Conservation (phyloP, 306 rosid species). For the Medicago ruthenica region DNA sequence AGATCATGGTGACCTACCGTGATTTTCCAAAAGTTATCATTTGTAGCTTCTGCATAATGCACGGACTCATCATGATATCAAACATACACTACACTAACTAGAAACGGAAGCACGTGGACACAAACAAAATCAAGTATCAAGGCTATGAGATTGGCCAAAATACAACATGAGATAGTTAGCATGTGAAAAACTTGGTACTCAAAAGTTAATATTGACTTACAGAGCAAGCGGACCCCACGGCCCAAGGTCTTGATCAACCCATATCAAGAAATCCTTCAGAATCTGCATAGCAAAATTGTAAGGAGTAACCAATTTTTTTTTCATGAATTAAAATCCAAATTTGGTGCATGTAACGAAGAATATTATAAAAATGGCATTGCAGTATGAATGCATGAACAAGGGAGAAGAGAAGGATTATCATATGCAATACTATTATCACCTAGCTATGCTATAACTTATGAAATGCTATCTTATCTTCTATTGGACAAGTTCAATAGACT, state of each 20-base stretch:
- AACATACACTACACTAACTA: not conserved
- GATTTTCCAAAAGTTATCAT: too few relatives aligned
- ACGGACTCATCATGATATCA: too few relatives aligned
- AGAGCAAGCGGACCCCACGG: slow-evolving; percentile 85
- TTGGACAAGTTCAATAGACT: too few relatives aligned
- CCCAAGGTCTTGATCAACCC: slow-evolving; percentile 83
- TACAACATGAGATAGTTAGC: slow-evolving; percentile 3
- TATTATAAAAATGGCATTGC: not conserved
- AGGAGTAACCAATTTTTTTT: not conserved
- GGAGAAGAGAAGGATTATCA: not conserved
- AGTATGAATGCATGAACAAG: slow-evolving; percentile 18
- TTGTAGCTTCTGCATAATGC: too few relatives aligned
- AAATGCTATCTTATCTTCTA: too few relatives aligned
- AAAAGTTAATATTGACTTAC: slow-evolving; percentile 54
- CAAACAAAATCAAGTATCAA: not conserved
- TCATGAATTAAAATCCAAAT: slow-evolving; percentile 32
- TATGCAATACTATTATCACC: not conserved
- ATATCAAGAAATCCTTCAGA: slow-evolving; percentile 73
- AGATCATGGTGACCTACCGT: too few relatives aligned
- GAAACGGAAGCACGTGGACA: slow-evolving; percentile 32
- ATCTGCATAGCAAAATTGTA: slow-evolving; percentile 53
- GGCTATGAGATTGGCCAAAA: slow-evolving; percentile 4
- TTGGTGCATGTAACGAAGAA: not conserved
- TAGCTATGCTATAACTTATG: too few relatives aligned
- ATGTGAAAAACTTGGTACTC: not conserved